A percentile compares a stretch with the other conserved stretches of the same genome.
These are phyloP conservation scores for Fusarium brevicatenulatum DNA, from an alignment of 2,329 filamentous ascomycete species.

Conservation along the genomic window DNA sequence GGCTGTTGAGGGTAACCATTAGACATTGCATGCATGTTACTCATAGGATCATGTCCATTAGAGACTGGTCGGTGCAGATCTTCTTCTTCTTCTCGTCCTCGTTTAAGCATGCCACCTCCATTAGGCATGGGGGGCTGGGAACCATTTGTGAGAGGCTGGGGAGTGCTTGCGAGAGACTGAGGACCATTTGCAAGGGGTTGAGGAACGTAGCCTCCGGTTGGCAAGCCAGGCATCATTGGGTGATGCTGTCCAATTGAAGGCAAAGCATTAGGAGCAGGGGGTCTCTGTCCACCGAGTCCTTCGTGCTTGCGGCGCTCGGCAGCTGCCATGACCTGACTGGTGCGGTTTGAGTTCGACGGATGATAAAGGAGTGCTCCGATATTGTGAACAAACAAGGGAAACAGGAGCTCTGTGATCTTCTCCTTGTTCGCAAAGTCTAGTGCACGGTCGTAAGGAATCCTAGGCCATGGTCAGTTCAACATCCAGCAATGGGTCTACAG, in stretches of 20 bases:
- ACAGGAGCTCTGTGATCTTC: slow-evolving; percentile 95
- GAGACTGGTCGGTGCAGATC: slow-evolving; percentile 66
- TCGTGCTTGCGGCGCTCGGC: slow-evolving; percentile 81
- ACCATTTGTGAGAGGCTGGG: slow-evolving; percentile 23
- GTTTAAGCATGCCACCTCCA: slow-evolving; percentile 63
- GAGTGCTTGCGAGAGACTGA: slow-evolving; percentile 30
- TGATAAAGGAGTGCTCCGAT: slow-evolving; percentile 95
- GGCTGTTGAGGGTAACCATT: slow-evolving; percentile 73
- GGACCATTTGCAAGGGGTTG: slow-evolving; percentile 17
- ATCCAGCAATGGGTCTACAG: slow-evolving; percentile 15
- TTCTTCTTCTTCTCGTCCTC: slow-evolving; percentile 69
- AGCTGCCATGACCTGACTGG: slow-evolving; percentile 87
- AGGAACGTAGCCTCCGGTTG: slow-evolving; percentile 15
- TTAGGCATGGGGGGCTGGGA: slow-evolving; percentile 63
- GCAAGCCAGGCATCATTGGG: slow-evolving; percentile 26
- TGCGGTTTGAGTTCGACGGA: slow-evolving; percentile 85
- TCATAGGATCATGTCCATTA: slow-evolving; percentile 76
- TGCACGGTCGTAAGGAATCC: slow-evolving; percentile 98
- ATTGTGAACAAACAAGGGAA: slow-evolving; percentile 97
- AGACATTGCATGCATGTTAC: slow-evolving; percentile 66
- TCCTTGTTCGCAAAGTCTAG: slow-evolving; percentile 99
- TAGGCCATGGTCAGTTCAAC: slow-evolving; percentile 53
- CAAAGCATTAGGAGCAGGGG: slow-evolving; percentile 62
- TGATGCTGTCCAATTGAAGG: slow-evolving; percentile 74
- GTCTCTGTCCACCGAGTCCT: slow-evolving; percentile 66